Conservation (phyloP, 225 moss, liverwort and hornwort genomes). For the Pseudisothecium myosuroides region DNA sequence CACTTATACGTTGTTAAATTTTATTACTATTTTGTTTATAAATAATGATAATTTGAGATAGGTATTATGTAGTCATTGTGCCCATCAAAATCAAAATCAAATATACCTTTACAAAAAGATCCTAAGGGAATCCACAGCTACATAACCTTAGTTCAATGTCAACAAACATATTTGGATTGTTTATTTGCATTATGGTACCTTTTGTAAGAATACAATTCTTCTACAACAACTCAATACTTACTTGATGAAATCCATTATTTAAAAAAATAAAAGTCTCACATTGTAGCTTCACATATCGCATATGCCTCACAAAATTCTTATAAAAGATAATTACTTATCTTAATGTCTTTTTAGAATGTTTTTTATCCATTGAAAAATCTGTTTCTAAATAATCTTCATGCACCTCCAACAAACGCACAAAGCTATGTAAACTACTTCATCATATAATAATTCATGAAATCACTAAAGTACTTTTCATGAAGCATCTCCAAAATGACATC, state of each 20-base stretch:
- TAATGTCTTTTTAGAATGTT: background rate
- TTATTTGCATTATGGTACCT: background rate
- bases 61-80: background rate
- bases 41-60: background rate
- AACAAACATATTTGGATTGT: background rate
- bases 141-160: background rate
- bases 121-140: background rate
- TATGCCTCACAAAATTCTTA: background rate
- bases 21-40: background rate
- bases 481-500: background rate
- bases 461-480: background rate
- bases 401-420: background rate
- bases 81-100: background rate
- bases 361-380: background rate
- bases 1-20: background rate
- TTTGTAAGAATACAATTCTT: background rate
- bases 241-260: background rate
- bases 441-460: background rate
- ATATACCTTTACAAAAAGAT: background rate
- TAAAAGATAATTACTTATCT: too few relatives aligned
- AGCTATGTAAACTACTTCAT: accelerated
- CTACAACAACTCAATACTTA: background rate
- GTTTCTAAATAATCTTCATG: background rate
- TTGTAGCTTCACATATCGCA: background rate
- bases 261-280: background rate